Percentiles rank a stretch among this genome's conserved stretches.
Conservation (phyloP, 257 asterid species). For the Solanum sejunctum region DNA sequence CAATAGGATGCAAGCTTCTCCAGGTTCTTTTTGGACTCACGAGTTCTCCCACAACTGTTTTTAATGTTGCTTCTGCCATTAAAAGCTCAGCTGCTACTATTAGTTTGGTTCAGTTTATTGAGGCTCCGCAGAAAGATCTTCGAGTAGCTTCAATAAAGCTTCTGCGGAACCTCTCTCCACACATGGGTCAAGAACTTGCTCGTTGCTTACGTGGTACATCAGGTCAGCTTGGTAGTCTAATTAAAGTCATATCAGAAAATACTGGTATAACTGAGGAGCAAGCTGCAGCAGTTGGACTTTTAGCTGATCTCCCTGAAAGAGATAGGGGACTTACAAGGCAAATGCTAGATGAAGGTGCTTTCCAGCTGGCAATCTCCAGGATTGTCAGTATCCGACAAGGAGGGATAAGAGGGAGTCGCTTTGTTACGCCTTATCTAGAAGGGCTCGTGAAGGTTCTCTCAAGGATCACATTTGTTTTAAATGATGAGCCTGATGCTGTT, state of each 20-base stretch:
- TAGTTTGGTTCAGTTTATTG: conserved; percentile 87
- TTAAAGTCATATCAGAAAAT: conserved; percentile 52
- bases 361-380: conserved; percentile 41
- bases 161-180: conserved; percentile 69
- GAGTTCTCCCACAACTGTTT: conserved; percentile 41
- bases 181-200: conserved; percentile 79
- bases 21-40: conserved; percentile 94
- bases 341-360: conserved; percentile 70
- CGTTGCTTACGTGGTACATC: conserved; percentile 59
- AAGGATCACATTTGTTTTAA: conserved; percentile 56
- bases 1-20: conserved; percentile 85
- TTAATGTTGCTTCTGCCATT: conserved; percentile 62
- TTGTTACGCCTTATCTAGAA: conserved; percentile 75
- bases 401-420: conserved; percentile 67
- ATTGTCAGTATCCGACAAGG: conserved; percentile 57
- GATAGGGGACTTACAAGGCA: conserved; percentile 65
- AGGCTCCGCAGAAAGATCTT: conserved; percentile 78
- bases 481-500: conserved; percentile 46
- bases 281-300: conserved; percentile 71
- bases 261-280: conserved; percentile 74
- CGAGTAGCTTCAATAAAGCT: conserved; percentile 72
- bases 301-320: conserved; percentile 85
- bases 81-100: conserved; percentile 78
- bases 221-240: conserved; percentile 66
- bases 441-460: conserved; percentile 87